Base-by-base conservation (phyloP, 148 eudicot species). In the Cornus florida region DNA sequence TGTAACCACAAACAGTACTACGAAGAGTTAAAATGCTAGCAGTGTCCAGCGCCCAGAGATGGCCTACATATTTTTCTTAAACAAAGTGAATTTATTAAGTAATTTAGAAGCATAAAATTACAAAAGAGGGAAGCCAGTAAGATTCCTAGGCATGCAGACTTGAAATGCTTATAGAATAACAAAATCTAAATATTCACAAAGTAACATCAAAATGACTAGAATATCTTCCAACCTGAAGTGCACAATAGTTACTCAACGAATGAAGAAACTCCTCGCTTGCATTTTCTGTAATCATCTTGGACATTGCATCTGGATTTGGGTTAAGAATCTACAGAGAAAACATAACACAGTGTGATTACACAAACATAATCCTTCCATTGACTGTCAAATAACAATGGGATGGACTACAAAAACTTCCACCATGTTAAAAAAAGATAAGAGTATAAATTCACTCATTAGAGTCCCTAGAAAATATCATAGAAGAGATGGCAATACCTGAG, bases 231-330 rank as follows among this genome's bases (percentile, higher is more conserved):
- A 96, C 99, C 98, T 96, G 99, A 77, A 93, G 97, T 22, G 99
- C 99, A 84, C 99, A 96, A 76, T 96, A 96, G 86, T 96, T 96
- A 83, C 99, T 96, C 68, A 96, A 83, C 17, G 97, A 91, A 83
- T 96, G 78, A 38, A 96, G 87, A 83, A 96, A 96, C 77, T 96
- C 99, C 78, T 96, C 99, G 56, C 99, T 96, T 12, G 99, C 99
- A 86, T 93, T 92, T 87, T 96, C 99, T 5, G 98, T 93, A 69
- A 96, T 93, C 90, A 96, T 84, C 89, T 91, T 96, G 77, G 95
- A 89, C 99, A 96, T 96, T 82, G 99, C 98, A 87, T 96, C 98
- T 73, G 99, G 99, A 86, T 96, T 96, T 59, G 98, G 99, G 77
- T 96, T 96, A 73, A 96, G 95, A 86, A 96, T 96, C 99, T 96